phyloP scores from a whole-genome alignment of 345 rosid species.

The Turnera subulata region DNA sequence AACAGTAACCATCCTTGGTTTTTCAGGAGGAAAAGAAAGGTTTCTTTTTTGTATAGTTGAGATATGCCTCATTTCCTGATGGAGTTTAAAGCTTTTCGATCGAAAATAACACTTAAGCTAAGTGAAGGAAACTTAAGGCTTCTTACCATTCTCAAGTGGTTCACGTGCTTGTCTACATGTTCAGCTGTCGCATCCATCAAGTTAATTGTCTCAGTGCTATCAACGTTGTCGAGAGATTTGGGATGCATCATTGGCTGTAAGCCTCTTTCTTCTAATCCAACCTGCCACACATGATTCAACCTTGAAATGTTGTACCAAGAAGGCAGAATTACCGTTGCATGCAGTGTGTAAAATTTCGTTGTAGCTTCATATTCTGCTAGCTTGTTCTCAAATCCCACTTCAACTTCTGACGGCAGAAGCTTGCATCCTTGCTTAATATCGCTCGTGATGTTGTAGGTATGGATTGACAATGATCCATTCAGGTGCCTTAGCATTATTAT shows the following conservation, averaged over 20 bases:
- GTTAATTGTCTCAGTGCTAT: slow-evolving; percentile 38
- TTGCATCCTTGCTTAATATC: slow-evolving; percentile 34
- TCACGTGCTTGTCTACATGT: slow-evolving; percentile 2
- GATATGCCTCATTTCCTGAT: too few species aligned
- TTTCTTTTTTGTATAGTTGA: too few species aligned
- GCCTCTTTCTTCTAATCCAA: slow-evolving; percentile 27
- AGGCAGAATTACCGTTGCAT: slow-evolving; percentile 33
- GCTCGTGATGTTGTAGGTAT: slow-evolving; percentile 33
- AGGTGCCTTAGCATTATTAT: slow-evolving; percentile 33
- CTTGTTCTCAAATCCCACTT: slow-evolving; percentile 6
- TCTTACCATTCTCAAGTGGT: slow-evolving; percentile 29
- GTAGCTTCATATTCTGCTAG: not conserved
- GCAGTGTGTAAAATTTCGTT: slow-evolving; percentile 5
- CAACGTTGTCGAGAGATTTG: slow-evolving; percentile 31
- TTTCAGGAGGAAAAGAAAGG: too few species aligned
- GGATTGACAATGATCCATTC: not conserved
- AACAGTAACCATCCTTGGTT: too few species aligned
- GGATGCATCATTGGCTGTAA: slow-evolving; percentile 32
- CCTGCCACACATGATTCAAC: slow-evolving; percentile 53
- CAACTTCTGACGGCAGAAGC: slow-evolving; percentile 26
- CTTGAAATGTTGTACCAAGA: slow-evolving; percentile 21
- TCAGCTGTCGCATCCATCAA: not conserved
- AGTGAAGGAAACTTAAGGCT: not conserved
- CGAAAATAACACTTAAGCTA: too few species aligned
- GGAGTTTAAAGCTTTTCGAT: too few species aligned